These are phyloP conservation scores for Fomitiporia mediterranea DNA, from an alignment of 1,284 basidiomycete genomes.

Conservation along the genomic window DNA sequence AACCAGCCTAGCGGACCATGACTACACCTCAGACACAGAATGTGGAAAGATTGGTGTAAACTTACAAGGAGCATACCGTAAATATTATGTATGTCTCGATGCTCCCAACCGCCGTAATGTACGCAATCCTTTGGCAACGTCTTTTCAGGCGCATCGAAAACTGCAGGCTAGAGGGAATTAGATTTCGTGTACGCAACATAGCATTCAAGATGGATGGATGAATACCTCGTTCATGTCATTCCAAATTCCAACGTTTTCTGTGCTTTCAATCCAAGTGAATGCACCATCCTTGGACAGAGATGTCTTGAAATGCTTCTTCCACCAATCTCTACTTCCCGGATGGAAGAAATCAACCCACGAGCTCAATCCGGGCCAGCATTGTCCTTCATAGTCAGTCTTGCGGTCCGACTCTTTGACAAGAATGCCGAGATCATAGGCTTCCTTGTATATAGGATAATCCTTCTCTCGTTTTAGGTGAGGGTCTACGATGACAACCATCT, in stretches of 20 bases:
- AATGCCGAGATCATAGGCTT: constrained; percentile 76
- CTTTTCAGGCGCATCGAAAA: constrained; percentile 98
- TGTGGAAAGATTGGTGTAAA: constrained; percentile 19
- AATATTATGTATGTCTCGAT: constrained; percentile 92
- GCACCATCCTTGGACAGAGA: constrained; percentile 39
- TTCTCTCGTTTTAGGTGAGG: constrained; percentile 88
- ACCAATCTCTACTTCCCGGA: constrained; percentile 87
- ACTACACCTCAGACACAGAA: constrained; percentile 17
- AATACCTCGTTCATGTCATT: constrained; percentile 99
- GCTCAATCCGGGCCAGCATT: constrained; percentile 96
- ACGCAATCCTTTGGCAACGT: constrained; percentile 94
- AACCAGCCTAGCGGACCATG: constrained; percentile 63
- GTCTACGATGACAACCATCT: constrained; percentile 95
- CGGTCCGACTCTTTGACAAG: constrained; percentile 80
- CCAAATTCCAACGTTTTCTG: constrained; percentile 85
- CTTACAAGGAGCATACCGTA: constrained; percentile 83
- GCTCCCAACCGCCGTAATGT: constrained; percentile 94
- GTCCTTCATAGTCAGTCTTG: constrained; percentile 88
- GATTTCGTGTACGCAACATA: constrained; percentile 1
- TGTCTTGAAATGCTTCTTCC: constrained; percentile 79
- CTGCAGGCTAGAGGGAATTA: constrained; percentile 68
- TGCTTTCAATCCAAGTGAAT: constrained; percentile 74
- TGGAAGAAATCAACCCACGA: constrained; percentile 99
- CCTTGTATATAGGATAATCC: constrained; percentile 84
- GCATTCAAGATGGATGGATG: background rate